Evolutionary conservation across 805 yeast species (phyloP), one percentile per base, ranked within the genome.

Genomic region (Lipomyces starkeyi): DNA sequence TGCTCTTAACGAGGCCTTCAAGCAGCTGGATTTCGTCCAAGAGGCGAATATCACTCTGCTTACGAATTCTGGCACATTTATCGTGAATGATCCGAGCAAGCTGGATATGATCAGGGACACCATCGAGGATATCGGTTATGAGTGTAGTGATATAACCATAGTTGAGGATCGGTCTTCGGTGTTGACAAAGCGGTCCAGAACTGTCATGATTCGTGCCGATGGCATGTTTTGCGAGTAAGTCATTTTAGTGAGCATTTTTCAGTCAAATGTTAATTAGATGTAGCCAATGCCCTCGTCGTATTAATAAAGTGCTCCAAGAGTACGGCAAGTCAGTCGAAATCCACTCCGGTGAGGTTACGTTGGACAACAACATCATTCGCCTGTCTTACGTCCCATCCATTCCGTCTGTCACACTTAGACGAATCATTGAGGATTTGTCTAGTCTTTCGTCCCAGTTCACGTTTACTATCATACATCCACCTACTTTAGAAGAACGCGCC

Each of bases 71-170:
- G 93, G 89, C 4, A 78, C 83, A n/a, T 88, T 90, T 74, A 80
- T 87, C 9, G 75, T 89, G 3, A 77, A 79, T 13, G 78, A 79
- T 3, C 70, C 74, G 17, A 73, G 76, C 22, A 78, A 81, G 49
- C 63, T 85, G n/a, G 77, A 79, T 0, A 77, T 72, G 32, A 78
- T 90, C 53, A 78, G 82, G 66, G 84, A 83, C 29, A 78, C 86
- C 0, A 80, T 90, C 40, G 91, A 88, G 70, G 90, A 88, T 74
- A 79, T 86, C 62, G 94, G 95, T 3, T 90, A 85, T 77, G 91
- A 86, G 14, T 87, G 84, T 71, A 84, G 83, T 29, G 72, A 85
- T 11, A 72, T 86, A n/a, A 78, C 79, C 5, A 77, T 80, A 5
- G 81, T 80, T 40, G 82, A 81, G 59, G 81, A 84, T 49, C 82